Evolutionary conservation across 1,284 basidiomycete genomes (phyloP).

Genomic region (Irpex sp.): DNA sequence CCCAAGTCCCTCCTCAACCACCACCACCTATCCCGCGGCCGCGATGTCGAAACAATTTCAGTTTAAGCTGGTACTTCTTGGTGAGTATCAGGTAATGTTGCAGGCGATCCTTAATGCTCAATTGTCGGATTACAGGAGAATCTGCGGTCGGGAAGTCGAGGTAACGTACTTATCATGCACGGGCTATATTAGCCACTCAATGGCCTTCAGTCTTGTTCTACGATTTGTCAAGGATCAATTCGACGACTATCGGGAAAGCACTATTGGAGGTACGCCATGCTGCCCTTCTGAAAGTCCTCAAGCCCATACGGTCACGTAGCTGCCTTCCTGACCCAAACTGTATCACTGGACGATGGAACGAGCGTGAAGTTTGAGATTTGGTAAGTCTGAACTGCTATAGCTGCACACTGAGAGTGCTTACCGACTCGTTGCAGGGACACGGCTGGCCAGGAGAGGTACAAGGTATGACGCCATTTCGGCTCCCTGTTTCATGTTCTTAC

Average conservation of each 20-base stretch:
- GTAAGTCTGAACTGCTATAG: slow-evolving; percentile 42
- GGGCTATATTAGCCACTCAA: background rate
- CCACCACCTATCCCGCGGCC: slow-evolving; percentile 26
- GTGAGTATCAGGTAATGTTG: slow-evolving; percentile 38
- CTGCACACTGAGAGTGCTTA: background rate
- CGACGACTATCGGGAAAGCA: slow-evolving; percentile 94
- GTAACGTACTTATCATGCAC: slow-evolving; percentile 35
- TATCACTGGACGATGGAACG: slow-evolving; percentile 85
- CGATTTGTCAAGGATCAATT: slow-evolving; percentile 98
- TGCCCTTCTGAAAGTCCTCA: slow-evolving; percentile 1
- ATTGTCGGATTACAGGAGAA: slow-evolving; percentile 61
- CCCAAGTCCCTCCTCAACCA: slow-evolving; percentile 14
- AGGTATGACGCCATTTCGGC: slow-evolving; percentile 43
- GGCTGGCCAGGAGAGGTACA: slow-evolving; percentile 91
- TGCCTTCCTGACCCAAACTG: slow-evolving; percentile 95
- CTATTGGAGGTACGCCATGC: slow-evolving; percentile 68
- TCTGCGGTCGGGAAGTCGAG: slow-evolving; percentile 97
- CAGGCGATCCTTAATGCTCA: background rate
- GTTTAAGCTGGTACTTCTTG: slow-evolving; percentile 90
- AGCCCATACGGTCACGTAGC: slow-evolving; percentile 42
- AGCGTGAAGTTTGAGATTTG: slow-evolving; percentile 98
- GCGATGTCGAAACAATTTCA: slow-evolving; percentile 82
- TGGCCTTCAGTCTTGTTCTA: slow-evolving; percentile 71
- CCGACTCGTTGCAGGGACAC: slow-evolving; percentile 65
- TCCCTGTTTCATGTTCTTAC: background rate